A percentile compares a stretch with the other conserved stretches of the same genome.
These are phyloP conservation scores for Oryza officinalis DNA, from an alignment of 176 grass and related monocot genomes.

Conservation along the genomic window DNA sequence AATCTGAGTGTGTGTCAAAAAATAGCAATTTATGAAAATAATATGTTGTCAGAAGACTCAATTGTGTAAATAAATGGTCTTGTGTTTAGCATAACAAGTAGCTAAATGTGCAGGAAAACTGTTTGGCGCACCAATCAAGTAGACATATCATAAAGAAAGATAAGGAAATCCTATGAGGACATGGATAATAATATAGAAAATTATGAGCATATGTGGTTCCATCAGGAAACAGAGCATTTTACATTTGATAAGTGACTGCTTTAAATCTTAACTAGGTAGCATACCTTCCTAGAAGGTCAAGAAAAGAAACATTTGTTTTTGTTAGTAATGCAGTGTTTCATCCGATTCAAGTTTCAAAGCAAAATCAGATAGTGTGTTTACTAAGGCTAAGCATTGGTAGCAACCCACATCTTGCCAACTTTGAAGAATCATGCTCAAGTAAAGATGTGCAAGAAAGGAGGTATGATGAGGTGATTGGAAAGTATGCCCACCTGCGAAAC, in stretches of 20 bases:
- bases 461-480: background rate
- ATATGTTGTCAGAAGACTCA: constrained; percentile 3
- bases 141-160: constrained; percentile 19
- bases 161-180: background rate
- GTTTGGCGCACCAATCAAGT: background rate
- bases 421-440: constrained; percentile 8
- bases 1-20: constrained; percentile 55
- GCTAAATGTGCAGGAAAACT: background rate
- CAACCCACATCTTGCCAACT: background rate
- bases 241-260: background rate
- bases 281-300: background rate
- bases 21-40: constrained; percentile 4
- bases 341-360: background rate
- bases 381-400: background rate
- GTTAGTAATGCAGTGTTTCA: background rate
- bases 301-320: too few species aligned
- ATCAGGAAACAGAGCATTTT: background rate
- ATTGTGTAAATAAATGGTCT: constrained; percentile 1
- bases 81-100: constrained; percentile 29
- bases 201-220: background rate
- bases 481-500: constrained; percentile 74
- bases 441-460: constrained; percentile 8
- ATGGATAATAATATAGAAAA: background rate
- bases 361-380: constrained; percentile 3
- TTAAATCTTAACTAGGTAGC: background rate